phyloP scores from a whole-genome alignment of 2,329 filamentous ascomycete species.

The Pseudogymnoascus sp. region DNA sequence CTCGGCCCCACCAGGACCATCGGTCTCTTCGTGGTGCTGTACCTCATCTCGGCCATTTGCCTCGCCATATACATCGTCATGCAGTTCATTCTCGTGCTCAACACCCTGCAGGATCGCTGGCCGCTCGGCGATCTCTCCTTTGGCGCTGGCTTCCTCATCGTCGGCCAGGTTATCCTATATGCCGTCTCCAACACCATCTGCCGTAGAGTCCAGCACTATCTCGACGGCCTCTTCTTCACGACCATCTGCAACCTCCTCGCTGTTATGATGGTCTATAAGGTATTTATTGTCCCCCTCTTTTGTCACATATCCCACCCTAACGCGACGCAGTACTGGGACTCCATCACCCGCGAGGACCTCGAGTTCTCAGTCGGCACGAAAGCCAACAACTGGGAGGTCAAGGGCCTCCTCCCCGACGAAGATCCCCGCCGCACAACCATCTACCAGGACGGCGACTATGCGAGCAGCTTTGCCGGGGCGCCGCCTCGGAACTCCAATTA shows the following conservation, averaged over 20 bases:
- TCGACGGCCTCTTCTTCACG: slow-evolving; percentile 90
- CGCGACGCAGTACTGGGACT: slow-evolving; percentile 81
- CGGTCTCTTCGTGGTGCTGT: slow-evolving; percentile 84
- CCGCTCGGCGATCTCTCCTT: slow-evolving; percentile 87
- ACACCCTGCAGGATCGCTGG: slow-evolving; percentile 92
- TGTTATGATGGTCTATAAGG: slow-evolving; percentile 99
- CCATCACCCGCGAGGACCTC: slow-evolving; percentile 94
- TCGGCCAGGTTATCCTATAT: slow-evolving; percentile 89
- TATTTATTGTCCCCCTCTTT: slow-evolving; percentile 34
- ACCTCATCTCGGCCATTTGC: slow-evolving; percentile 82
- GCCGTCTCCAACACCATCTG: slow-evolving; percentile 83
- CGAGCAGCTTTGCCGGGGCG: slow-evolving; percentile 19
- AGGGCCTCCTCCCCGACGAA: slow-evolving; percentile 60
- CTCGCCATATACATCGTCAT: slow-evolving; percentile 78
- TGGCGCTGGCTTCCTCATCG: slow-evolving; percentile 82
- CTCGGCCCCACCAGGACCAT: slow-evolving; percentile 78
- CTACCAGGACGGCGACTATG: slow-evolving; percentile 28
- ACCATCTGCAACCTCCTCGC: slow-evolving; percentile 88
- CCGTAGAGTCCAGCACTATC: slow-evolving; percentile 75
- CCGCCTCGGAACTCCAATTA: slow-evolving; percentile 28
- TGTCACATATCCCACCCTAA: slow-evolving; percentile 26
- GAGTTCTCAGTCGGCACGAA: slow-evolving; percentile 96
- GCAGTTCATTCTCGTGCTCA: slow-evolving; percentile 80
- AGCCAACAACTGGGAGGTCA: slow-evolving; percentile 97
- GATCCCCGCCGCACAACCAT: slow-evolving; percentile 26